Evolutionary conservation across 148 eudicot genomes (phyloP), one percentile per base, ranked within the genome.

Genomic region (Salicornia ramosissima): DNA sequence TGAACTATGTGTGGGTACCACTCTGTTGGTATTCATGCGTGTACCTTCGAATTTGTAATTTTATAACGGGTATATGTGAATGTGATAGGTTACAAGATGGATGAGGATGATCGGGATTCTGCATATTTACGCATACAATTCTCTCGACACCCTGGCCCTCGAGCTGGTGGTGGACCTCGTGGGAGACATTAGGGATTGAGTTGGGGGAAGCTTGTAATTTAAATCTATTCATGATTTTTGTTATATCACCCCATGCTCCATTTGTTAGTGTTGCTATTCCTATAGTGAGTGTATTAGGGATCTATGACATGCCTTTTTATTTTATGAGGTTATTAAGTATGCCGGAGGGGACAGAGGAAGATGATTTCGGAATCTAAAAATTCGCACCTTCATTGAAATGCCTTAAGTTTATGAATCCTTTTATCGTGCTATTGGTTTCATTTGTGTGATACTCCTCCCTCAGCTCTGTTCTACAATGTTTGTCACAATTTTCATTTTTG

Each of bases 81-180:
- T 78, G 2, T 72, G 21, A 21, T 85, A 89, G 95, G 91, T 29
- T 89, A 89, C 76, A 82, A 76, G 73, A 80, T 89, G 85, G 95
- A 89, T 72, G 95, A 89, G 66, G 73, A 83, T 74, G 87, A 87
- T 67, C 86, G 81, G 21, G 86, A 79, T 55, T 86, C 95, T 54
- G 21, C 89, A 51, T 73, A 74, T 65, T 71, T 89, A 42, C 81
- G 91, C 54, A 80, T 89, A 55, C 95, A 89, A 75, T 89, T 89
- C 78, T 85, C 95, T 40, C 85, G 84, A 71, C 49, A 72, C 57
- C 91, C 90, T 31, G 94, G 94, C 65, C 84, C 95, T 29, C 79
- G 91, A 68, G 72, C 88, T 47, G 81, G 81, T 39, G 65, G 80
- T 55, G 86, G 83, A 12, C 30, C 71, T 29, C 86, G 85, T 73